Evolutionary conservation across 2,329 filamentous ascomycete species (phyloP).

Genomic region (Ceratocystis cacaofunesta): DNA sequence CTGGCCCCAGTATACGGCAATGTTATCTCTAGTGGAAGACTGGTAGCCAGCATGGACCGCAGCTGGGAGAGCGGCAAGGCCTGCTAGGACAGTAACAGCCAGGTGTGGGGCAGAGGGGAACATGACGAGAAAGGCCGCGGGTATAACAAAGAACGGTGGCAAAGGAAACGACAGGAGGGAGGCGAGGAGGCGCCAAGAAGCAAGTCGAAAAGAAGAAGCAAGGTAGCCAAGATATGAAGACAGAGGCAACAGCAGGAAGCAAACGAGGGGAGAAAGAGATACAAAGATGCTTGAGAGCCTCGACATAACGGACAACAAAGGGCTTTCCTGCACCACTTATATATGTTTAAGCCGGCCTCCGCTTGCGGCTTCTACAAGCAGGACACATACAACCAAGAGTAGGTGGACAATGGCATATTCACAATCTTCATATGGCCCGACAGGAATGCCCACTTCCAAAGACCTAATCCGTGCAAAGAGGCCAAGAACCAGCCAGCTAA

Average conservation of each 20-base stretch:
- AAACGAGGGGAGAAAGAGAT: not conserved
- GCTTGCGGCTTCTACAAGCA: not conserved
- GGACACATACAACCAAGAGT: not conserved
- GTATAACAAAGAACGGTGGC: not conserved
- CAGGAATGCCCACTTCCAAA: not conserved
- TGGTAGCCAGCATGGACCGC: constrained; percentile 30
- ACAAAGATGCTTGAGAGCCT: not conserved
- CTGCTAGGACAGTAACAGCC: not conserved
- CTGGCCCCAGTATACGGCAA: constrained; percentile 54
- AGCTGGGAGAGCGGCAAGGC: constrained; percentile 20
- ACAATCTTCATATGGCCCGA: too few relatives aligned
- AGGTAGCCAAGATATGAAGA: not conserved
- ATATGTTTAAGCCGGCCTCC: not conserved
- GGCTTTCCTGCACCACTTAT: not conserved
- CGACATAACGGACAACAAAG: not conserved
- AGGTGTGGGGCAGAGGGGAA: not conserved
- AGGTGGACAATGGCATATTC: not conserved
- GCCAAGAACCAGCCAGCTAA: too few relatives aligned
- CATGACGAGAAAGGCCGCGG: not conserved
- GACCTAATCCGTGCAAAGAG: not conserved
- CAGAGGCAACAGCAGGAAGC: not conserved
- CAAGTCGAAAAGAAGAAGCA: not conserved
- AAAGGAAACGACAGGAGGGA: too few relatives aligned
- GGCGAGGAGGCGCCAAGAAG: not conserved
- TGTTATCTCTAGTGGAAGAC: constrained; percentile 31